phyloP scores from a whole-genome alignment of 1,284 basidiomycete species.

The Xerocomus minutiporus region DNA sequence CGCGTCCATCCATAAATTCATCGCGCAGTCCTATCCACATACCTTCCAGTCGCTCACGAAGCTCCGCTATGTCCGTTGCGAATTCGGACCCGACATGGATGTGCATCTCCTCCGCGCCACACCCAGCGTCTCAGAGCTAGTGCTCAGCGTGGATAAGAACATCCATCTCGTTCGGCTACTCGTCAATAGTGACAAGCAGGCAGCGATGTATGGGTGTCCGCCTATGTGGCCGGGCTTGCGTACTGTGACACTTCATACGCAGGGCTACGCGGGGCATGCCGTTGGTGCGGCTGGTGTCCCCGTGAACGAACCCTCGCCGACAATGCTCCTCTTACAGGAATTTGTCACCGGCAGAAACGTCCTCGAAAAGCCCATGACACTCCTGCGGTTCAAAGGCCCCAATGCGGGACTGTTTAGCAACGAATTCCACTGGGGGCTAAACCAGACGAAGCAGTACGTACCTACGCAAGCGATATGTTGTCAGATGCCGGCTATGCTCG shows the following conservation, averaged over 20 bases:
- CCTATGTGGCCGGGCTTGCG: constrained; percentile 29
- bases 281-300: constrained; percentile 22
- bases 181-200: constrained; percentile 34
- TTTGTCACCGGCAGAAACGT: constrained; percentile 20
- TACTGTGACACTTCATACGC: constrained; percentile 30
- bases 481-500: constrained; percentile 19
- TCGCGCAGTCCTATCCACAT: constrained; percentile 24
- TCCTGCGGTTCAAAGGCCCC: constrained; percentile 31
- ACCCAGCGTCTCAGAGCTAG: constrained; percentile 26
- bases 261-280: constrained; percentile 24
- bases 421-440: constrained; percentile 32
- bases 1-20: constrained; percentile 28
- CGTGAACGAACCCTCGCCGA: constrained; percentile 30
- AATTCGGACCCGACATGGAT: constrained; percentile 32
- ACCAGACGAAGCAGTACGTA: constrained; percentile 26
- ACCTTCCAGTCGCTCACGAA: constrained; percentile 26
- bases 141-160: constrained; percentile 30
- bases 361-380: constrained; percentile 21
- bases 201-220: constrained; percentile 24
- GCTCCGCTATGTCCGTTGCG: constrained; percentile 31
- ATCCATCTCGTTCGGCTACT: constrained; percentile 31
- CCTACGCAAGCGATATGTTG: constrained; percentile 23
- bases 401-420: constrained; percentile 27
- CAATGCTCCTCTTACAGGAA: constrained; percentile 31
- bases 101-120: constrained; percentile 32